Conservation (phyloP, 768 basidiomycete genomes). For the Leccinum boreale region DNA sequence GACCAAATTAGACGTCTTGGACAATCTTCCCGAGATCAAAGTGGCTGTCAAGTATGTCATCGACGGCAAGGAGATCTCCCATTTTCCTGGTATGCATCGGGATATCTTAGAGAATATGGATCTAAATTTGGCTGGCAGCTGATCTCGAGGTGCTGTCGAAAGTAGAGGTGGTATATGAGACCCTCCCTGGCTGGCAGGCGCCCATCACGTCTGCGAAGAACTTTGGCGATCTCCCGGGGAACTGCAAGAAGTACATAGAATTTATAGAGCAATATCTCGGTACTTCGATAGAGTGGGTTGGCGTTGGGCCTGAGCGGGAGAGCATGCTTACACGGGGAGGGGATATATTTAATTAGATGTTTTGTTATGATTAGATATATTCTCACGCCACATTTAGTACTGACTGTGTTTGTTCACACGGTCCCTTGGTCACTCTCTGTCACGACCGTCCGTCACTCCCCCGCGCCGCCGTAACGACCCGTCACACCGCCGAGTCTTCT, state of each 20-base stretch:
- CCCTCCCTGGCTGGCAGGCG: slow-evolving; percentile 87
- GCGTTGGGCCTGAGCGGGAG: slow-evolving; percentile 84
- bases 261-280: slow-evolving; percentile 78
- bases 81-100: slow-evolving; percentile 76
- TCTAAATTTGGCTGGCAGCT: slow-evolving; percentile 43
- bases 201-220: slow-evolving; percentile 61
- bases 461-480: slow-evolving; percentile 33
- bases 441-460: slow-evolving; percentile 34
- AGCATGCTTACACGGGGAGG: slow-evolving; percentile 54
- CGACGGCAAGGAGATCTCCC: slow-evolving; percentile 71
- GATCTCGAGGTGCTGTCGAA: slow-evolving; percentile 77
- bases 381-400: slow-evolving; percentile 24
- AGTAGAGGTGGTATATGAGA: slow-evolving; percentile 85
- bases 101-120: neutral
- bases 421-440: slow-evolving; percentile 29
- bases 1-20: slow-evolving; percentile 94
- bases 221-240: slow-evolving; percentile 77
- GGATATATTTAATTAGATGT: slow-evolving; percentile 20
- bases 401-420: slow-evolving; percentile 12
- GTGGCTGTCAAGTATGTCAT: slow-evolving; percentile 77
- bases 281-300: slow-evolving; percentile 87
- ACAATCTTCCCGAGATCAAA: slow-evolving; percentile 81
- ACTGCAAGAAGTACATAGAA: slow-evolving; percentile 81
- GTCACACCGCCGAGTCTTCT: slow-evolving; percentile 29
- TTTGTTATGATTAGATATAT: neutral